These are phyloP conservation scores for Podochytrium sp. DNA, from an alignment of 192 early-diverging fungal species.

Conservation along the genomic window DNA sequence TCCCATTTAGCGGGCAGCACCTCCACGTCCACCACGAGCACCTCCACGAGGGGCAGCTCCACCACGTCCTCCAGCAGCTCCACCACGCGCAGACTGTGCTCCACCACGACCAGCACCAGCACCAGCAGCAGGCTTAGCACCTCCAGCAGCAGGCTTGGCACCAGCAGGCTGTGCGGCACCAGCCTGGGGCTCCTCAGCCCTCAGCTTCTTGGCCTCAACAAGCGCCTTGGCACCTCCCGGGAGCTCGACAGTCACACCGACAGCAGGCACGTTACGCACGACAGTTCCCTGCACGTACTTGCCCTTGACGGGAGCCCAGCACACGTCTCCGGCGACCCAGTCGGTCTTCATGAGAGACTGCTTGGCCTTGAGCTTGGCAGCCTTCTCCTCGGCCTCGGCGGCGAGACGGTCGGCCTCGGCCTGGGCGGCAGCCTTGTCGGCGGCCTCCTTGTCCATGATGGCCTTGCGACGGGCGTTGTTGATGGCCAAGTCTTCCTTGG, in stretches of 20 bases:
- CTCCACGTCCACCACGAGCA: slow-evolving; percentile 13
- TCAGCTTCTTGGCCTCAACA: slow-evolving; percentile 38
- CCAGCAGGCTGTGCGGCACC: not conserved
- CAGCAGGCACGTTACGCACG: slow-evolving; percentile 31
- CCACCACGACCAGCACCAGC: slow-evolving; percentile 21
- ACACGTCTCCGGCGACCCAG: slow-evolving; percentile 30
- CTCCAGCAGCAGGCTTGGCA: not conserved
- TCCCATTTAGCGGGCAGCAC: slow-evolving; percentile 3
- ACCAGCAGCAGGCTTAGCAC: slow-evolving; percentile 10
- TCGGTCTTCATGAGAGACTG: slow-evolving; percentile 20
- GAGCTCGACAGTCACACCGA: slow-evolving; percentile 33
- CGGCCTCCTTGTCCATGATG: slow-evolving; percentile 63
- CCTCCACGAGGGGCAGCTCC: slow-evolving; percentile 16
- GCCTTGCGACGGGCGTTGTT: slow-evolving; percentile 70
- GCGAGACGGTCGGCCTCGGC: slow-evolving; percentile 51
- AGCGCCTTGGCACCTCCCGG: slow-evolving; percentile 22
- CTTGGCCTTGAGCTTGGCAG: slow-evolving; percentile 27
- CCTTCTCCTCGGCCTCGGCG: slow-evolving; percentile 14
- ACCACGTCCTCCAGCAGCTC: slow-evolving; percentile 28
- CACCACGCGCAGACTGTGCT: slow-evolving; percentile 13
- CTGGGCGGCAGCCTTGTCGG: slow-evolving; percentile 74
- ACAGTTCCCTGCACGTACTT: slow-evolving; percentile 28
- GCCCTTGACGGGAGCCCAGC: slow-evolving; percentile 26
- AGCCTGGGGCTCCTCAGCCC: slow-evolving; percentile 17
- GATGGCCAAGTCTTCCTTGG: slow-evolving; percentile 79